These are phyloP conservation scores for Irpex lacteus DNA, from an alignment of 1,284 basidiomycete genomes.

Conservation along the genomic window DNA sequence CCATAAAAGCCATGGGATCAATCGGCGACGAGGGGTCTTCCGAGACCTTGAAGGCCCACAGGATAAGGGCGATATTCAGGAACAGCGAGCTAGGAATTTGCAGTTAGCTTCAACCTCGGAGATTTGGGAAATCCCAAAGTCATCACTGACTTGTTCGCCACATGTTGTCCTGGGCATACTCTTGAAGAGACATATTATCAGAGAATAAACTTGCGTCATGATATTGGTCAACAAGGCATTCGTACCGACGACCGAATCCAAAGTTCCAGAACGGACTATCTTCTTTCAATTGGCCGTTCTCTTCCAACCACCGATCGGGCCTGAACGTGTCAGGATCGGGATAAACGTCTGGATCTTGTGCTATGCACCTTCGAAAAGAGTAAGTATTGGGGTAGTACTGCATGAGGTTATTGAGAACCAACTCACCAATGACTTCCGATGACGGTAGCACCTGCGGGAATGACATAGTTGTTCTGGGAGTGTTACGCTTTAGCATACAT, in stretches of 20 bases:
- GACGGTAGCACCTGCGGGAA: slow-evolving; percentile 56
- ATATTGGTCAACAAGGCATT: not conserved
- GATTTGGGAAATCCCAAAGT: not conserved
- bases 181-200: slow-evolving; percentile 22
- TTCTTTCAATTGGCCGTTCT: slow-evolving; percentile 42
- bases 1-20: slow-evolving; percentile 53
- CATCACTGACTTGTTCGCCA: slow-evolving; percentile 38
- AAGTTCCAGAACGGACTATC: slow-evolving; percentile 53
- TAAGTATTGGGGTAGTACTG: not conserved
- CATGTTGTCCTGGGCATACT: slow-evolving; percentile 58
- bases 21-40: slow-evolving; percentile 49
- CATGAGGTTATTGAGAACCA: not conserved
- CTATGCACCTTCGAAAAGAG: slow-evolving; percentile 21
- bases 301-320: slow-evolving; percentile 50
- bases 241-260: slow-evolving; percentile 58
- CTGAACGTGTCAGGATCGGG: slow-evolving; percentile 35
- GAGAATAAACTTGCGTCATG: not conserved
- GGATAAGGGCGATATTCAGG: slow-evolving; percentile 52
- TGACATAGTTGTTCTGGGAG: slow-evolving; percentile 47
- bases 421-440: slow-evolving; percentile 56
- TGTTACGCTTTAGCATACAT: not conserved
- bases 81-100: slow-evolving; percentile 45
- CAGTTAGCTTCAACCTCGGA: not conserved
- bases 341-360: slow-evolving; percentile 37
- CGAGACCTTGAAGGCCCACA: slow-evolving; percentile 59